Conservation (phyloP, 2,329 filamentous ascomycete species). For the Monascus ruber region DNA sequence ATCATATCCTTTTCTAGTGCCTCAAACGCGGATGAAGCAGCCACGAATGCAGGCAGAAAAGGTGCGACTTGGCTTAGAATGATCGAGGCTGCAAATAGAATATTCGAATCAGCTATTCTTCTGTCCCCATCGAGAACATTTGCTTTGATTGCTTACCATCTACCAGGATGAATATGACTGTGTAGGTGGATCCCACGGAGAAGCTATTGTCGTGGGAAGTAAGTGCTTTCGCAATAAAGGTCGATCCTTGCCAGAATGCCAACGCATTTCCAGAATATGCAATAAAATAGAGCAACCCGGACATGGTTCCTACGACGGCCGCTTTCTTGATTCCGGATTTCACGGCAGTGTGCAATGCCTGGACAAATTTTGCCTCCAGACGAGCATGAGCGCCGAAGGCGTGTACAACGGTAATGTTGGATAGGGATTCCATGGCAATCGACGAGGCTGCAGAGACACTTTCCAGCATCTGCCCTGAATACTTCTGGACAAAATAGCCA, state of each 20-base stretch:
- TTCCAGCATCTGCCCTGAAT: constrained; percentile 39
- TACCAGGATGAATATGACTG: constrained; percentile 29
- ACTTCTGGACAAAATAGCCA: constrained; percentile 43
- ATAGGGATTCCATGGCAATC: constrained; percentile 52
- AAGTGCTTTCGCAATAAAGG: constrained; percentile 36
- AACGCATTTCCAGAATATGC: constrained; percentile 56
- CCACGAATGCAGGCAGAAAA: constrained; percentile 37
- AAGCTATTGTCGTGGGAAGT: constrained; percentile 6
- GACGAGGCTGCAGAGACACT: constrained; percentile 48
- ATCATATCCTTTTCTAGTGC: constrained; percentile 50
- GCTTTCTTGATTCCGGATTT: constrained; percentile 49
- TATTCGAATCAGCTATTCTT: constrained; percentile 2
- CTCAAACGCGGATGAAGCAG: constrained; percentile 43
- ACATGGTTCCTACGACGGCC: constrained; percentile 44
- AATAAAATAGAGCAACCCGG: constrained; percentile 55
- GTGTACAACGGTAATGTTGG: constrained; percentile 51
- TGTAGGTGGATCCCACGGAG: constrained; percentile 26
- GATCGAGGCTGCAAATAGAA: constrained; percentile 18
- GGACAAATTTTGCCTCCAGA: constrained; percentile 49
- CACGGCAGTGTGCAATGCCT: constrained; percentile 40
- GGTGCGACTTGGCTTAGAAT: constrained; percentile 29
- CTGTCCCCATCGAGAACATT: neutral
- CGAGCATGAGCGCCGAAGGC: constrained; percentile 50
- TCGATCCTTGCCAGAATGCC: constrained; percentile 57
- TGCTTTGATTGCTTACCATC: constrained; percentile 15